Conservation (phyloP, 768 basidiomycete genomes). For the Mycena indigotica region DNA sequence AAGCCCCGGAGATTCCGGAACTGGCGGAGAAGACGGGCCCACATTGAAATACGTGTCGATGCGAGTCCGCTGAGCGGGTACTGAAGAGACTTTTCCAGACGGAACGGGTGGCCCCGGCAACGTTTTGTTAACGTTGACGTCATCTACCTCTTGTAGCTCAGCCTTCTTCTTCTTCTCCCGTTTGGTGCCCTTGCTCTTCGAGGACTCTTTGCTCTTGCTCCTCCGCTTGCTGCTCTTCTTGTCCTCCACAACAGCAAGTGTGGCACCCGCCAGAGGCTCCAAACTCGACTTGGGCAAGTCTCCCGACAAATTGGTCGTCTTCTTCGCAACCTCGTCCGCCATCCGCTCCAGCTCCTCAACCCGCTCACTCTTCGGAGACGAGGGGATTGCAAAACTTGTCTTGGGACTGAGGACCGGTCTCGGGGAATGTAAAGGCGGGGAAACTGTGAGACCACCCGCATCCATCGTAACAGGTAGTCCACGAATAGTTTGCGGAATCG, state of each 20-base stretch:
- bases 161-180: conserved; percentile 25
- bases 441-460: conserved; percentile 25
- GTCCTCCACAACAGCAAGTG: conserved; percentile 4
- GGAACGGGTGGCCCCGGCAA: conserved; percentile 61
- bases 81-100: conserved; percentile 37
- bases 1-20: conserved; percentile 1
- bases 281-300: conserved; percentile 36
- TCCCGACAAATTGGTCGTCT: conserved; percentile 38
- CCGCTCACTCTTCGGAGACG: conserved; percentile 53
- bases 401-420: conserved; percentile 72
- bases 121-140: conserved; percentile 51
- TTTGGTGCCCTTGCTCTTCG: conserved; percentile 12
- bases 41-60: conserved; percentile 33
- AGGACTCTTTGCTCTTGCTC: conserved; percentile 1
- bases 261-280: neutral
- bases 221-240: conserved; percentile 7
- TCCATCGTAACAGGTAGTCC: conserved; percentile 2
- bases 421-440: conserved; percentile 57
- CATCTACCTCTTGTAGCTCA: conserved; percentile 5
- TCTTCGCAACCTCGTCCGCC: conserved; percentile 57
- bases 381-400: conserved; percentile 37
- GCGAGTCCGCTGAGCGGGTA: conserved; percentile 22
- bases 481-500: conserved; percentile 17
- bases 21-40: conserved; percentile 6
- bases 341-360: conserved; percentile 74